Evolutionary conservation across 352 stramenopile genomes (phyloP).

Genomic region (Elongisporangium anandrum): DNA sequence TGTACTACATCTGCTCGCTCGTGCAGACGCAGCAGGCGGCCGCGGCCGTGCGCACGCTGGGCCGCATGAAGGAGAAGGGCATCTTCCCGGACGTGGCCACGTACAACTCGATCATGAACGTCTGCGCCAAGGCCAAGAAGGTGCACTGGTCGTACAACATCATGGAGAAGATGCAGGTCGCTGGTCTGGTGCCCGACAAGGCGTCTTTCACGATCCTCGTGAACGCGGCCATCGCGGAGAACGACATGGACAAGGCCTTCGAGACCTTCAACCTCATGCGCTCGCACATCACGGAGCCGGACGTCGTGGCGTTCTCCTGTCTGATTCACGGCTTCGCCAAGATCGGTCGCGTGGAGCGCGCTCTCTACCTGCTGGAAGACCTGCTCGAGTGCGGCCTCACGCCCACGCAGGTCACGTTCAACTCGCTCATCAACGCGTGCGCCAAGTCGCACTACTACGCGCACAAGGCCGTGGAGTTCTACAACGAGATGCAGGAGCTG

Average conservation of each 20-base stretch:
- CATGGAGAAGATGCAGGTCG: conserved; percentile 83
- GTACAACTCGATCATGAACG: conserved; percentile 85
- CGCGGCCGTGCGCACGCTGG: conserved; percentile 62
- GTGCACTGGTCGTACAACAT: conserved; percentile 82
- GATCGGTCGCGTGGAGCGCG: conserved; percentile 64
- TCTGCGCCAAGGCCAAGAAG: conserved; percentile 58
- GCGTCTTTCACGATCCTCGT: conserved; percentile 81
- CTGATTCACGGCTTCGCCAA: conserved; percentile 77
- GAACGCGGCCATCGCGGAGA: conserved; percentile 65
- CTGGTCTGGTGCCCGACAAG: conserved; percentile 51
- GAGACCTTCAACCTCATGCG: conserved; percentile 86
- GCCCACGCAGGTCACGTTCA: conserved; percentile 71
- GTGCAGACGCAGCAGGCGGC: conserved; percentile 36
- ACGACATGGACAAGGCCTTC: conserved; percentile 75
- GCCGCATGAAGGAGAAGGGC: conserved; percentile 76
- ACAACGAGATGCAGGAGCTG: conserved; percentile 84
- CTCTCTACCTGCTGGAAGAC: conserved; percentile 74
- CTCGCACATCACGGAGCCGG: conserved; percentile 59
- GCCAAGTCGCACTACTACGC: conserved; percentile 83
- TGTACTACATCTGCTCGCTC: conserved; percentile 71
- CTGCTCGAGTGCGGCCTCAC: conserved; percentile 65
- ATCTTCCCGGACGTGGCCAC: conserved; percentile 44
- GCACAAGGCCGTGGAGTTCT: conserved; percentile 82
- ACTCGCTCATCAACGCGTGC: conserved; percentile 75
- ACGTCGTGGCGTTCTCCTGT: conserved; percentile 65